Conservation (phyloP, 2,329 filamentous ascomycete species). For the Epichloe gansuensis region DNA sequence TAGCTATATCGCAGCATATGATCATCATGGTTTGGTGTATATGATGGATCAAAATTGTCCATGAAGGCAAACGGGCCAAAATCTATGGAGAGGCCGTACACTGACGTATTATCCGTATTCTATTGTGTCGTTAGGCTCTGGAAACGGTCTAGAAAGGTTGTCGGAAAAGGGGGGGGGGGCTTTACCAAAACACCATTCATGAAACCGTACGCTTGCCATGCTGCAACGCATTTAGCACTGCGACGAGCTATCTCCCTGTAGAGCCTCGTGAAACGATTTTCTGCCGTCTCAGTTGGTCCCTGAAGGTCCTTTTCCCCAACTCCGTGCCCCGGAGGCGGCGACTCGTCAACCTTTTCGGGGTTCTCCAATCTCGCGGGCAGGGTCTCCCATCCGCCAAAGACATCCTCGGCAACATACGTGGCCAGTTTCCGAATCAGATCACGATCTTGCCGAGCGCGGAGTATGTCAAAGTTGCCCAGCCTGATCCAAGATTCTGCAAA, state of each 20-base stretch:
- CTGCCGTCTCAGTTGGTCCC: constrained; percentile 52
- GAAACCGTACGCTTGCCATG: constrained; percentile 98
- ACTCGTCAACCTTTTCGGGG: constrained; percentile 33
- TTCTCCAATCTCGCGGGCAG: constrained; percentile 50
- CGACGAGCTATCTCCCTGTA: constrained; percentile 78
- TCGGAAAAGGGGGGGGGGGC: neutral
- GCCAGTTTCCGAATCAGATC: constrained; percentile 59
- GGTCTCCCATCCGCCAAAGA: constrained; percentile 78
- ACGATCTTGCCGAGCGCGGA: constrained; percentile 69
- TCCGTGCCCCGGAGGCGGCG: constrained; percentile 32
- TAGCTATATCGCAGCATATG: constrained; percentile 78
- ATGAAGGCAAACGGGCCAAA: constrained; percentile 97
- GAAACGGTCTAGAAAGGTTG: neutral
- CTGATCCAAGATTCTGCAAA: constrained; percentile 88
- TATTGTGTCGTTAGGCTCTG: constrained; percentile 14
- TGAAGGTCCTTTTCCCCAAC: constrained; percentile 47
- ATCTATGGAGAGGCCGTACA: constrained; percentile 80
- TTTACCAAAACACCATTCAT: constrained; percentile 79
- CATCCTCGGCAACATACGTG: constrained; percentile 75
- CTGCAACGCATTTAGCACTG: constrained; percentile 78
- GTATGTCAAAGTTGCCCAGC: constrained; percentile 92
- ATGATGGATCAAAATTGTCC: constrained; percentile 87
- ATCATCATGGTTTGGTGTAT: constrained; percentile 97
- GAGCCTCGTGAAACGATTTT: constrained; percentile 78
- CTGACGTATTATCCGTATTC: constrained; percentile 95